These are phyloP conservation scores for Amphicarpaea edgeworthii DNA, from an alignment of 306 rosid genomes.

Conservation along the genomic window DNA sequence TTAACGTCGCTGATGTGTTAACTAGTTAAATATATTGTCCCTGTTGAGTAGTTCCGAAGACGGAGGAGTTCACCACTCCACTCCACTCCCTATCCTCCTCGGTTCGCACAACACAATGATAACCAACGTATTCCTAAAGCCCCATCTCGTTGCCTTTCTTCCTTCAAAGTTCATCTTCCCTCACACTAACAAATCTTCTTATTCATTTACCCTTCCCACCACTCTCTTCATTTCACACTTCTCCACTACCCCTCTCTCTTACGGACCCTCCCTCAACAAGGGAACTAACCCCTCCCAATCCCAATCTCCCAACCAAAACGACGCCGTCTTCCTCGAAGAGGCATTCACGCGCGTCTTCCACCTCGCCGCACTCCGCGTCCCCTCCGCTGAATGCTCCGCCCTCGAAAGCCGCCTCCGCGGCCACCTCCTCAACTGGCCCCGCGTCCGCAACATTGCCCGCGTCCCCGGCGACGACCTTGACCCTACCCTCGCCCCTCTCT, in stretches of 20 bases:
- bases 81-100: no score
- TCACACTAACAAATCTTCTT: background rate
- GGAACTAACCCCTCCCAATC: constrained; percentile 55
- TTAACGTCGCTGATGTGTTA: no score
- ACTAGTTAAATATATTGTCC: no score
- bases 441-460: constrained; percentile 84
- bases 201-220: background rate
- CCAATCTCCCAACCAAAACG: constrained; percentile 29
- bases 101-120: background rate
- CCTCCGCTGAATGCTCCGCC: constrained; percentile 70
- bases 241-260: constrained; percentile 45
- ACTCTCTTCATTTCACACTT: constrained; percentile 38
- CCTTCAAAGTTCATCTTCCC: constrained; percentile 25
- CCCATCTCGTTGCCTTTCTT: constrained; percentile 23
- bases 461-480: constrained; percentile 88
- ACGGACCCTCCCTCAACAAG: constrained; percentile 85
- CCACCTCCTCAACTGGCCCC: constrained; percentile 96
- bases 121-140: constrained; percentile 19
- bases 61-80: no score
- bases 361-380: constrained; percentile 83
- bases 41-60: no score
- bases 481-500: constrained; percentile 46
- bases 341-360: constrained; percentile 70
- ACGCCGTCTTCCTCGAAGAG: constrained; percentile 50
- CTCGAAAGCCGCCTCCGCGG: constrained; percentile 87